Percentiles rank a stretch among this genome's conserved stretches.
Conservation (phyloP, 805 yeast genomes). For the Suhomyces tanzawaensis region DNA sequence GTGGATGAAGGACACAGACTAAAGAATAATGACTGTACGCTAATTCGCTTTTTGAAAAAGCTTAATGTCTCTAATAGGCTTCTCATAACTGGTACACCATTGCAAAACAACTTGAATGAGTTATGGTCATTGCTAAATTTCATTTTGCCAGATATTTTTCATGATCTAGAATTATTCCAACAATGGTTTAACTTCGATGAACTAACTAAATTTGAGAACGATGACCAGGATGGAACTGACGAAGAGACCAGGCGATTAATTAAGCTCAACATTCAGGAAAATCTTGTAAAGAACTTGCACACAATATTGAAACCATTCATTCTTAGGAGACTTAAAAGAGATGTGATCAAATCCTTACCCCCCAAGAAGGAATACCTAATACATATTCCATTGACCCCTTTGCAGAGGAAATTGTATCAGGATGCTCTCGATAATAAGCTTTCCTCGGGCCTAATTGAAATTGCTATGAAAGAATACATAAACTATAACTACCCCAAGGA, state of each 20-base stretch:
- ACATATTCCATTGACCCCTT: conserved; percentile 61
- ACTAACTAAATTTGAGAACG: conserved; percentile 36
- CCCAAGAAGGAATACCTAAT: conserved; percentile 87
- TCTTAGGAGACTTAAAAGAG: conserved; percentile 74
- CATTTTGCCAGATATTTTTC: conserved; percentile 88
- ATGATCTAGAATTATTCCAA: conserved; percentile 84
- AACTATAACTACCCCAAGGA: conserved; percentile 32
- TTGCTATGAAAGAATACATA: conserved; percentile 52
- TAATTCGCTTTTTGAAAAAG: conserved; percentile 69
- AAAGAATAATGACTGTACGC: conserved; percentile 76
- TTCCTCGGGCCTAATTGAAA: conserved; percentile 43
- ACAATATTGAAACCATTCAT: conserved; percentile 86
- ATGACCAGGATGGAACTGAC: conserved; percentile 24
- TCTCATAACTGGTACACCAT: conserved; percentile 91
- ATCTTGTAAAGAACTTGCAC: conserved; percentile 74
- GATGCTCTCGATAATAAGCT: conserved; percentile 47
- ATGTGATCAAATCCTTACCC: conserved; percentile 67
- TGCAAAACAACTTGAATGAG: conserved; percentile 87
- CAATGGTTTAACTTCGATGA: conserved; percentile 89
- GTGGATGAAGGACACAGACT: conserved; percentile 96
- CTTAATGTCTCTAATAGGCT: conserved; percentile 69
- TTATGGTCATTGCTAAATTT: conserved; percentile 91
- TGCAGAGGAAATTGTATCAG: conserved; percentile 64
- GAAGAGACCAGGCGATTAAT: conserved; percentile 50
- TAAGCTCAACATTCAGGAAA: conserved; percentile 49